phyloP scores from a whole-genome alignment of 192 early-diverging fungal genomes.

The Coemansia sp. region DNA sequence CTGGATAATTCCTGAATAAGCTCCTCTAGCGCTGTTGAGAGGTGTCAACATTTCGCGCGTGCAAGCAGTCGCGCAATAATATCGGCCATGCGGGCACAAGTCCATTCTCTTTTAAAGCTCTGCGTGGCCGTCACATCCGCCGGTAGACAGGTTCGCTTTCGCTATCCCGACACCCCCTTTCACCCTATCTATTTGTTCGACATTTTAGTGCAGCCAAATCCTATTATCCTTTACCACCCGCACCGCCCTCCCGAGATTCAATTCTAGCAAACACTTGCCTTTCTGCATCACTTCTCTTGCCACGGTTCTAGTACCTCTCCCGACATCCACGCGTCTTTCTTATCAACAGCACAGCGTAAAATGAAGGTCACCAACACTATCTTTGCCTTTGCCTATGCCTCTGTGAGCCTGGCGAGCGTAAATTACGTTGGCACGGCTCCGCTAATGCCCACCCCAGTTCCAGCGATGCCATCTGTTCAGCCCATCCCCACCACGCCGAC shows the following conservation, averaged over 20 bases:
- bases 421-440: conserved; percentile 32
- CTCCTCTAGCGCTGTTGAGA: neutral
- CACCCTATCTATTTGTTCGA: neutral
- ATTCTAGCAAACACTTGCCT: neutral
- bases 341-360: neutral
- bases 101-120: neutral
- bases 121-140: neutral
- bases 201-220: neutral
- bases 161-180: neutral
- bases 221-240: neutral
- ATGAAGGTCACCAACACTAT: conserved; percentile 45
- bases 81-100: no score
- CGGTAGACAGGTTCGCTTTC: neutral
- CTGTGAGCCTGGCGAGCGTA: conserved; percentile 11
- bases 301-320: no score
- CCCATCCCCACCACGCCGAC: conserved; percentile 17
- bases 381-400: conserved; percentile 32
- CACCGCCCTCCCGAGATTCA: no score
- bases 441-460: conserved; percentile 5
- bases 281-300: neutral
- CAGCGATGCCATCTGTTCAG: neutral
- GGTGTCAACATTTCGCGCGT: neutral
- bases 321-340: neutral
- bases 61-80: neutral
- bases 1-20: neutral